A percentile compares a stretch with the other conserved stretches of the same genome.
phyloP scores from a whole-genome alignment of 305 asterid genomes.

The Solanum hybrid region DNA sequence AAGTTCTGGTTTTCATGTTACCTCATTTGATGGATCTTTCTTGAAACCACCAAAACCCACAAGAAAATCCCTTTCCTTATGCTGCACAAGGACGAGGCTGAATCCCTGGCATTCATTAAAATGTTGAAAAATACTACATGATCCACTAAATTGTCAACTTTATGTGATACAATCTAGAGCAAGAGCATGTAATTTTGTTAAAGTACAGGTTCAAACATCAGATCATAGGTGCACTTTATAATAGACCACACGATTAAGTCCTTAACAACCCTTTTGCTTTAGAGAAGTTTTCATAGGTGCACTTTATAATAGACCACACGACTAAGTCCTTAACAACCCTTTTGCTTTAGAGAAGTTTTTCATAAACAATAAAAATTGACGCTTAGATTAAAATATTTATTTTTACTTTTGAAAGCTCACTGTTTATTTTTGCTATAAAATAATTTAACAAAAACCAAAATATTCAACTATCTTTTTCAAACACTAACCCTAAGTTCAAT shows the following conservation, averaged over 20 bases:
- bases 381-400: not conserved
- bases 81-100: conserved; percentile 90
- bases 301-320: not conserved
- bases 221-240: not conserved
- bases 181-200: not conserved
- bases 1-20: conserved; percentile 10
- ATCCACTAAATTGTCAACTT: not conserved
- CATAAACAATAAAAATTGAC: not conserved
- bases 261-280: not conserved
- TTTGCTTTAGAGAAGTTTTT: not conserved
- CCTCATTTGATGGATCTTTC: conserved; percentile 94
- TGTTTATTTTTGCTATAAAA: not conserved
- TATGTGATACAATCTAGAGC: not conserved
- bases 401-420: not conserved
- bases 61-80: conserved; percentile 84
- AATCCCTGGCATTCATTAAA: conserved; percentile 56
- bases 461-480: not conserved
- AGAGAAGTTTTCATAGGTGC: not conserved
- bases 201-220: not conserved
- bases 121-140: not conserved
- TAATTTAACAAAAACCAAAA: not conserved
- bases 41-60: conserved; percentile 94
- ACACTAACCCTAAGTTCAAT: not conserved
- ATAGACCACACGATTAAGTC: not conserved
- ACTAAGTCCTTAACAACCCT: not conserved